Conservation (phyloP, 78 protist genomes). For the Capsaspora owczarzaki region DNA sequence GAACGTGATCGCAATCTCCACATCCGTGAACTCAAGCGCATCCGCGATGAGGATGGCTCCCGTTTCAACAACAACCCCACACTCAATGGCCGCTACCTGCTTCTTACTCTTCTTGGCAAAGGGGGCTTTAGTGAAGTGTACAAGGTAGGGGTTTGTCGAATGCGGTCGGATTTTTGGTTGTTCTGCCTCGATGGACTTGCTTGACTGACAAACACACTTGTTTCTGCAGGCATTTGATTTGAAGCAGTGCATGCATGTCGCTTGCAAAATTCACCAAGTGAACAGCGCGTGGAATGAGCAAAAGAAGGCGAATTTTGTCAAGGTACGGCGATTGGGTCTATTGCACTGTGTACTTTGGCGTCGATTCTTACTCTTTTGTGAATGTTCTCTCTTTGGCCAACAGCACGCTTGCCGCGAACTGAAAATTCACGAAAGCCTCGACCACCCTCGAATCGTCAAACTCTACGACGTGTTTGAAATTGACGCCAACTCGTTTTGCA, state of each 20-base stretch:
- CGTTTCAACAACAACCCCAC: not conserved
- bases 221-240: conserved; percentile 66
- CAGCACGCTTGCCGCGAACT: conserved; percentile 76
- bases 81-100: conserved; percentile 44
- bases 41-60: not conserved
- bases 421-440: conserved; percentile 50
- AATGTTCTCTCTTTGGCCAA: not conserved
- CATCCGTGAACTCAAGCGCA: conserved; percentile 10
- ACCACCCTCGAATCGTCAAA: conserved; percentile 61
- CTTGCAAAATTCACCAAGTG: conserved; percentile 85
- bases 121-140: conserved; percentile 83
- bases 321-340: not conserved
- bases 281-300: conserved; percentile 53
- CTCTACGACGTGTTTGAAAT: conserved; percentile 56
- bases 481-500: conserved; percentile 43
- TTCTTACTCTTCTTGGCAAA: conserved; percentile 60
- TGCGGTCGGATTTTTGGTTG: no score
- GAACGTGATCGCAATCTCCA: conserved; percentile 3
- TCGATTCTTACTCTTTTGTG: not conserved
- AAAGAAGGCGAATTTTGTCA: conserved; percentile 35
- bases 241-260: conserved; percentile 39
- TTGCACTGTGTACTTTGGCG: no score
- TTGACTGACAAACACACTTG: no score
- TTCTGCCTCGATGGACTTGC: no score
- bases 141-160: no score